phyloP scores from a whole-genome alignment of 768 basidiomycete species.

The Albatrellus ellisii region DNA sequence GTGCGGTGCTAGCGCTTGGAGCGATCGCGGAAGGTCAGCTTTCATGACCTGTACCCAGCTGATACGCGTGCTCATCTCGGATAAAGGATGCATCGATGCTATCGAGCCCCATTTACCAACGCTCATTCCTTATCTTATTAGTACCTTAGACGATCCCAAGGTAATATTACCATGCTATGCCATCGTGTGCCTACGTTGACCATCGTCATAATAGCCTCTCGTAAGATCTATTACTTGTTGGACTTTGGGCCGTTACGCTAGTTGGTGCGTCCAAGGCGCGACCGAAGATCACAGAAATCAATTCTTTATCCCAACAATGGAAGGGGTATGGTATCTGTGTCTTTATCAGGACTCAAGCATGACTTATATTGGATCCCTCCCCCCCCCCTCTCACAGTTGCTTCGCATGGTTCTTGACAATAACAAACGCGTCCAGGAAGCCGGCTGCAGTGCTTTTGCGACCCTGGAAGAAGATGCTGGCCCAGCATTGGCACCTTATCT shows the following conservation, averaged over 20 bases:
- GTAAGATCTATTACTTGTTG: conserved; percentile 98
- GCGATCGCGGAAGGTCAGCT: conserved; percentile 93
- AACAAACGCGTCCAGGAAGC: conserved; percentile 99
- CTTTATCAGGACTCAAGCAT: conserved; percentile 5
- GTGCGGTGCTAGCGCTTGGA: conserved; percentile 89
- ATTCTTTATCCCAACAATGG: conserved; percentile 96
- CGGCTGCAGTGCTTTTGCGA: conserved; percentile 97
- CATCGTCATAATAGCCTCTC: conserved; percentile 49
- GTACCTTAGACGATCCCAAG: conserved; percentile 84
- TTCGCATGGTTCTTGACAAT: conserved; percentile 94
- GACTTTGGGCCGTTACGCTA: conserved; percentile 97
- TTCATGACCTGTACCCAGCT: not conserved
- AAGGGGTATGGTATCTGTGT: conserved; percentile 55
- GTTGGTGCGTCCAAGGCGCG: conserved; percentile 83
- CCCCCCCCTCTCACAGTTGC: conserved; percentile 42
- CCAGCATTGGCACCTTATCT: conserved; percentile 82
- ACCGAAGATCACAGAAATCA: conserved; percentile 79
- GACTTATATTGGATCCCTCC: not conserved
- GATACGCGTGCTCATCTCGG: not conserved
- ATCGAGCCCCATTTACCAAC: conserved; percentile 93
- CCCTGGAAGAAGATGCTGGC: conserved; percentile 95
- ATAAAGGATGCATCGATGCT: conserved; percentile 84
- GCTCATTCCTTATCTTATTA: conserved; percentile 86
- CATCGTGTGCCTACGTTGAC: conserved; percentile 4
- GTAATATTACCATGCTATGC: too few species aligned